phyloP scores from a whole-genome alignment of 2,329 filamentous ascomycete species.

The Bertia moriformis region DNA sequence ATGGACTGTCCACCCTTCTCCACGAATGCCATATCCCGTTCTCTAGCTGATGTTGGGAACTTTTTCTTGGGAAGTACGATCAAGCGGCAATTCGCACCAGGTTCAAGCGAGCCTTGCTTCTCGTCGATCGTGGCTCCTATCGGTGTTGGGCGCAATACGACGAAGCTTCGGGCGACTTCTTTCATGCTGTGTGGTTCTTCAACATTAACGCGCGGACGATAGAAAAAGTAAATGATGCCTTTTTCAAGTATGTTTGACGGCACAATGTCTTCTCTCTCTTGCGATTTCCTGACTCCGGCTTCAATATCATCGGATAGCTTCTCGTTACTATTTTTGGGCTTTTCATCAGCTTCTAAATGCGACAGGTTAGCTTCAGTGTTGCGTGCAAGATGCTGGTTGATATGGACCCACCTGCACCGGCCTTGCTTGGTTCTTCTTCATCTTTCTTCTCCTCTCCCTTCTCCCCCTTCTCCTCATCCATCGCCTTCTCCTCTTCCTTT shows the following conservation, averaged over 20 bases:
- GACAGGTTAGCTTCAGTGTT: background rate
- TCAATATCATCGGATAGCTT: background rate
- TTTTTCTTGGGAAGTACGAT: conserved; percentile 74
- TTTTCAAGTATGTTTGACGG: conserved; percentile 61
- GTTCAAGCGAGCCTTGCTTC: conserved; percentile 21
- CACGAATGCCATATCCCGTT: conserved; percentile 70
- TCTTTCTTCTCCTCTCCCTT: background rate
- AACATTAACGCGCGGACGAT: conserved; percentile 60
- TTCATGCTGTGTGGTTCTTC: conserved; percentile 53
- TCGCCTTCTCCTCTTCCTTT: background rate
- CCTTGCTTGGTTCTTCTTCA: background rate
- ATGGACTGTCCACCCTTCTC: conserved; percentile 58
- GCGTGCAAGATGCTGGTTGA: background rate
- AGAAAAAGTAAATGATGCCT: conserved; percentile 84
- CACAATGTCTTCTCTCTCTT: conserved; percentile 9
- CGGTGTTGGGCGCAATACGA: conserved; percentile 62
- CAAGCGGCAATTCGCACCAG: conserved; percentile 50
- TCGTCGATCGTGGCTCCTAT: conserved; percentile 51
- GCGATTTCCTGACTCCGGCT: background rate
- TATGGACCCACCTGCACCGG: background rate
- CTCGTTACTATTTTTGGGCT: background rate
- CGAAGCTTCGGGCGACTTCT: conserved; percentile 66
- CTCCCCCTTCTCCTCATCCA: background rate
- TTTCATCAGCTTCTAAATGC: background rate
- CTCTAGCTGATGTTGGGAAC: conserved; percentile 52